A percentile compares a stretch with the other conserved stretches of the same genome.
Conservation (phyloP, 257 asterid genomes). For the Verbena officinalis region DNA sequence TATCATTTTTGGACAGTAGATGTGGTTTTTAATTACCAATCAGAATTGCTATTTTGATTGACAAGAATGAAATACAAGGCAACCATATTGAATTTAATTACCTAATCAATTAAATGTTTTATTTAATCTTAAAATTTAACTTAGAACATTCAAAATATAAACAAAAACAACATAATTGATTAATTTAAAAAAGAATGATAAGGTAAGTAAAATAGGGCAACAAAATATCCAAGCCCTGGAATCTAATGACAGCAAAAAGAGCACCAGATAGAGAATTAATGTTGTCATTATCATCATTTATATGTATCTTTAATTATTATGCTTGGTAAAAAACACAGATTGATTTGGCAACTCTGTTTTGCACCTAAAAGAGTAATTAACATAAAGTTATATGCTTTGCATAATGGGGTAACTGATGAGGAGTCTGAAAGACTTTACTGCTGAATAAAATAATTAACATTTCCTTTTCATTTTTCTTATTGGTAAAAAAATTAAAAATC, state of each 20-base stretch:
- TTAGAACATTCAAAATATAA: no score
- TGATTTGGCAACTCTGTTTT: not conserved
- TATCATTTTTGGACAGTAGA: no score
- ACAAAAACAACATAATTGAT: no score
- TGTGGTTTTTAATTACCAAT: no score
- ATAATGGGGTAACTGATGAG: not conserved
- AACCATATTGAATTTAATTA: no score
- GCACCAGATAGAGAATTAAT: not conserved
- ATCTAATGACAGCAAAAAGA: not conserved
- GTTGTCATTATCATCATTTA: slow-evolving; percentile 10
- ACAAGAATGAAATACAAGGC: no score
- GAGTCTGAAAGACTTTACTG: not conserved
- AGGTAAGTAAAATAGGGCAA: no score
- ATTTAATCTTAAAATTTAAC: no score
- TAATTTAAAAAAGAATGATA: no score
- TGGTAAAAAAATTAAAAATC: not conserved
- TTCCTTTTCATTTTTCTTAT: no score
- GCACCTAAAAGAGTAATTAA: not conserved
- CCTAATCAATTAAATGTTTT: no score
- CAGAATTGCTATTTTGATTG: no score
- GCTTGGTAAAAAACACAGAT: not conserved
- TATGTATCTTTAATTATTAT: not conserved
- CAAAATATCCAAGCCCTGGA: not conserved
- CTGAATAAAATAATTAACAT: not conserved
- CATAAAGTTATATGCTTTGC: not conserved